Evolutionary conservation across 2,329 filamentous ascomycete species (phyloP).

Genomic region (Acarospora socialis): DNA sequence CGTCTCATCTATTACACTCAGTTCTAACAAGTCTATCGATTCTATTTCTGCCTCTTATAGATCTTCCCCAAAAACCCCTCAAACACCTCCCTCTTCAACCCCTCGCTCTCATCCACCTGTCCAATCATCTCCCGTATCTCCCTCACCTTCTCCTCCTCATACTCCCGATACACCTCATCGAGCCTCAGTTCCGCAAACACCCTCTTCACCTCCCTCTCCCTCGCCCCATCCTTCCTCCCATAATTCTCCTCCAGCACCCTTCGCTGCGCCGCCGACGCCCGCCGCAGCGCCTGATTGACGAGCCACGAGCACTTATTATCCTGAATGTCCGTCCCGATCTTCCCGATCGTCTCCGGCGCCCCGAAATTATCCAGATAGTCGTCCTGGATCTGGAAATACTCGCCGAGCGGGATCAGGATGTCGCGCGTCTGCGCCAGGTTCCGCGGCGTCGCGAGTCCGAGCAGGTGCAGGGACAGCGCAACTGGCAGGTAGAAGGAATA

Average conservation of each 20-base stretch:
- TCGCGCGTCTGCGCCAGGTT: conserved; percentile 82
- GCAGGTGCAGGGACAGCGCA: conserved; percentile 73
- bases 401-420: conserved; percentile 90
- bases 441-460: conserved; percentile 68
- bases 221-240: conserved; percentile 71
- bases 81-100: conserved; percentile 81
- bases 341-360: conserved; percentile 81
- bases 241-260: conserved; percentile 84
- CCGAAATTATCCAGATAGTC: conserved; percentile 98
- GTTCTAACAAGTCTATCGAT: too few species aligned
- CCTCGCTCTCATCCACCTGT: conserved; percentile 68
- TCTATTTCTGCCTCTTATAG: conserved; percentile 92
- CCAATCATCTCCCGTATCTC: conserved; percentile 65
- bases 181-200: conserved; percentile 77
- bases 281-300: conserved; percentile 80
- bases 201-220: conserved; percentile 76
- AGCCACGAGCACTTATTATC: conserved; percentile 99
- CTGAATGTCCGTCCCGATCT: conserved; percentile 97
- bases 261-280: conserved; percentile 71
- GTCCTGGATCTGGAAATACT: conserved; percentile 99
- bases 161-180: conserved; percentile 69
- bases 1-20: too few species aligned
- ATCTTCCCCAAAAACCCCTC: conserved; percentile 89
- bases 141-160: conserved; percentile 75
- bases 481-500: conserved; percentile 99